These are phyloP conservation scores for Phytophthora cajani DNA, from an alignment of 352 stramenopile species.

Conservation along the genomic window DNA sequence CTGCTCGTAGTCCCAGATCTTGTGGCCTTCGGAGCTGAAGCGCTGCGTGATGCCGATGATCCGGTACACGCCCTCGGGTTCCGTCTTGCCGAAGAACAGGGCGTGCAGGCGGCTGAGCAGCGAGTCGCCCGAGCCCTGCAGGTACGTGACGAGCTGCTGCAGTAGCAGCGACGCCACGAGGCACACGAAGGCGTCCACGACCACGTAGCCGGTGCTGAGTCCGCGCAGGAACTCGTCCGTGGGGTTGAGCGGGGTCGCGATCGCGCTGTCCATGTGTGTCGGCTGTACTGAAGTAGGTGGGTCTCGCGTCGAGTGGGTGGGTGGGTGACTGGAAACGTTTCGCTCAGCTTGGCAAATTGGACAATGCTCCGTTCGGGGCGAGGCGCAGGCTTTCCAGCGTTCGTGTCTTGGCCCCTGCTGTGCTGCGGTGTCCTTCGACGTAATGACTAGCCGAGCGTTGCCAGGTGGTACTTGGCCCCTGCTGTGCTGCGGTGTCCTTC, in stretches of 20 bases:
- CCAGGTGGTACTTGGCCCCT: background rate
- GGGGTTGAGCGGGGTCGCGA: constrained; percentile 8
- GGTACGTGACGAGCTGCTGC: constrained; percentile 33
- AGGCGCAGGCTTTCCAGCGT: background rate
- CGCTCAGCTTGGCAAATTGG: constrained; percentile 2
- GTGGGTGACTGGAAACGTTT: background rate
- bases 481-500: background rate
- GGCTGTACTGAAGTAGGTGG: background rate
- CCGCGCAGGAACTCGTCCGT: constrained; percentile 40
- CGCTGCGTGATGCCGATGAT: constrained; percentile 48
- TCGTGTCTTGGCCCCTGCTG: background rate
- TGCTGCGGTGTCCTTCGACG: background rate
- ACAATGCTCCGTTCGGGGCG: background rate
- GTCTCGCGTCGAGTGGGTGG: too few relatives aligned
- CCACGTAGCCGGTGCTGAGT: constrained; percentile 46
- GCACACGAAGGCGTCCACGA: constrained; percentile 56
- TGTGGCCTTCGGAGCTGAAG: constrained; percentile 42
- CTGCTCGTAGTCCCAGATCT: constrained; percentile 49
- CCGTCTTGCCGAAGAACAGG: constrained; percentile 22
- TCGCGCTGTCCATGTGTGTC: constrained; percentile 18
- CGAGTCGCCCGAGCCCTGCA: constrained; percentile 31
- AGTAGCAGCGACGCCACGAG: constrained; percentile 45
- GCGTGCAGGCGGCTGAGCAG: constrained; percentile 23
- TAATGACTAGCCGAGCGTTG: background rate
- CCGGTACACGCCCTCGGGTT: constrained; percentile 35